phyloP scores from a whole-genome alignment of 2,329 filamentous ascomycete species.

The Shiraia bambusicola region DNA sequence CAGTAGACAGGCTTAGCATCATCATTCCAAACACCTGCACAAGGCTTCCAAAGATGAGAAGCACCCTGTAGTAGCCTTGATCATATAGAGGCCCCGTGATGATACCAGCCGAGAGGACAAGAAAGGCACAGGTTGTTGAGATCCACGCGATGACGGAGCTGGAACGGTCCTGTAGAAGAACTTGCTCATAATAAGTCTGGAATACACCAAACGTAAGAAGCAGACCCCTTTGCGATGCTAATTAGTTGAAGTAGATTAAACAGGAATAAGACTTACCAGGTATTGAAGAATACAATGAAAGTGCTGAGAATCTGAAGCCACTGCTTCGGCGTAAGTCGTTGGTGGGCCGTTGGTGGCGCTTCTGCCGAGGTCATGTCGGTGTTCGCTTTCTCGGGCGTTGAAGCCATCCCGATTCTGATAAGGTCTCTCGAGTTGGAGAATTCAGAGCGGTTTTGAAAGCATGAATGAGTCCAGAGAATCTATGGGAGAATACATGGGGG shows the following conservation, averaged over 20 bases:
- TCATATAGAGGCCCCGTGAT: slow-evolving; percentile 54
- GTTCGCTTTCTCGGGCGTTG: too few species aligned
- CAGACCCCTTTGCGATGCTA: slow-evolving; percentile 35
- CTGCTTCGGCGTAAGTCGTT: too few species aligned
- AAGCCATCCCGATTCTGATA: too few species aligned
- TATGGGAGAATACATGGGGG: too few species aligned
- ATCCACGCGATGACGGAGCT: slow-evolving; percentile 54
- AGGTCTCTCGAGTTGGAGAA: too few species aligned
- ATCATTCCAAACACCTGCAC: slow-evolving; percentile 53
- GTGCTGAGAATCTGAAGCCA: slow-evolving; percentile 52
- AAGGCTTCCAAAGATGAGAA: slow-evolving; percentile 48
- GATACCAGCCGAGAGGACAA: slow-evolving; percentile 50
- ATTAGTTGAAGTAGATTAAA: not conserved
- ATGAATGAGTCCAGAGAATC: too few species aligned
- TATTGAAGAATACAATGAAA: slow-evolving; percentile 54
- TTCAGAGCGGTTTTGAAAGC: too few species aligned
- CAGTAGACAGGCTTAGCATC: slow-evolving; percentile 52
- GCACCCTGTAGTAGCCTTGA: slow-evolving; percentile 48
- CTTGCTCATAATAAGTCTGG: slow-evolving; percentile 52
- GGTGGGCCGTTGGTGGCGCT: too few species aligned
- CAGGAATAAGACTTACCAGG: slow-evolving; percentile 40
- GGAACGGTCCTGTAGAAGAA: slow-evolving; percentile 42
- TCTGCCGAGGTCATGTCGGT: too few species aligned
- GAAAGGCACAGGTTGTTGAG: slow-evolving; percentile 51
- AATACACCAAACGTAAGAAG: slow-evolving; percentile 54